These are phyloP conservation scores for Myriangium duriaei DNA, from an alignment of 2,329 filamentous ascomycete species.

Conservation along the genomic window DNA sequence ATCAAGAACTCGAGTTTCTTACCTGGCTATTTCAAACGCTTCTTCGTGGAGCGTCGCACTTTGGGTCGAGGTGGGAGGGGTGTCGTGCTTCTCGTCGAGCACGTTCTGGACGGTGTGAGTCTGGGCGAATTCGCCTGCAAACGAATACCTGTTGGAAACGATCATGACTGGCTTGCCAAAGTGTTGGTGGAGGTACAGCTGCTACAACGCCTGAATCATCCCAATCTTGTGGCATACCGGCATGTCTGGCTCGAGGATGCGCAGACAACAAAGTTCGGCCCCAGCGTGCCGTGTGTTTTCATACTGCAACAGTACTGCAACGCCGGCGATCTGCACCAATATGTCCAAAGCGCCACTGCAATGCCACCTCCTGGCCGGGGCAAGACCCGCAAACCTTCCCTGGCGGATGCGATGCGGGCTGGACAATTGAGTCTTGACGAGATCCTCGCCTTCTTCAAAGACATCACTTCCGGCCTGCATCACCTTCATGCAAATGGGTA, in stretches of 20 bases:
- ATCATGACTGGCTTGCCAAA: constrained; percentile 92
- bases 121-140: constrained; percentile 94
- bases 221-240: constrained; percentile 90
- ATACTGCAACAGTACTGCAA: constrained; percentile 98
- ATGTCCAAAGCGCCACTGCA: constrained; percentile 59
- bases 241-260: constrained; percentile 95
- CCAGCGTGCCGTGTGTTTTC: constrained; percentile 85
- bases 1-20: constrained; percentile 83
- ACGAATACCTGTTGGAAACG: constrained; percentile 82
- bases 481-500: constrained; percentile 86
- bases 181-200: constrained; percentile 87
- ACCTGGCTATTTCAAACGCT: constrained; percentile 81
- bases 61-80: constrained; percentile 87
- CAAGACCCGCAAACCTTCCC: constrained; percentile 37
- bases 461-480: constrained; percentile 82
- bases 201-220: constrained; percentile 80
- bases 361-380: constrained; percentile 14
- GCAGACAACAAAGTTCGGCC: constrained; percentile 69
- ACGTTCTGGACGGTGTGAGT: constrained; percentile 78
- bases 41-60: constrained; percentile 80
- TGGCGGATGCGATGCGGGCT: constrained; percentile 71
- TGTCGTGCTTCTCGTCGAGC: constrained; percentile 84
- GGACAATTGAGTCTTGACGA: constrained; percentile 66
- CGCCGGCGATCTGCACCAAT: constrained; percentile 75
- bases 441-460: constrained; percentile 92